A percentile compares a stretch with the other conserved stretches of the same genome.
These are phyloP conservation scores for Oidiodendron maius DNA, from an alignment of 495 filamentous ascomycete genomes.

Conservation along the genomic window DNA sequence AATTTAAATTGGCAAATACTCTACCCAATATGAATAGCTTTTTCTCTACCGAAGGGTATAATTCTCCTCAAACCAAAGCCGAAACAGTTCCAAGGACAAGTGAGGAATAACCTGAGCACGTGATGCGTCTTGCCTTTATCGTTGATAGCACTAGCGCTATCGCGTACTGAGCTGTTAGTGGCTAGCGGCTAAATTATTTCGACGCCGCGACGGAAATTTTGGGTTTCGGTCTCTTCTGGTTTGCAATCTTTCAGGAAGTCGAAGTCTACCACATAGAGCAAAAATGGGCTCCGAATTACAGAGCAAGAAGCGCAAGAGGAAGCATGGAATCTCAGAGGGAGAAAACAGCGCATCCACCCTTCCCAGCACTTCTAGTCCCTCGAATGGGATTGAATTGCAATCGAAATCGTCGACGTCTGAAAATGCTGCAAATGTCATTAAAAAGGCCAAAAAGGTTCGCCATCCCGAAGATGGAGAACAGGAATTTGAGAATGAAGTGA, in stretches of 20 bases:
- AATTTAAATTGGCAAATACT: no score
- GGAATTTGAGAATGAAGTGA: conserved; percentile 8
- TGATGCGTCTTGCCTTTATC: no score
- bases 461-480: conserved; percentile 15
- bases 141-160: conserved; percentile 13
- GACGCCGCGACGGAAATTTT: not conserved
- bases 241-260: not conserved
- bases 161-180: not conserved
- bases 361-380: not conserved
- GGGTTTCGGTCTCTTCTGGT: not conserved
- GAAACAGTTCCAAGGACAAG: no score
- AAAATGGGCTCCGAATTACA: conserved; percentile 25
- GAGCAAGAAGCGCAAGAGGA: conserved; percentile 26
- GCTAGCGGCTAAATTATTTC: not conserved
- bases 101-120: no score
- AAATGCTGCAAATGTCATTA: conserved; percentile 15
- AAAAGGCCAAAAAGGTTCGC: conserved; percentile 17
- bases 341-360: conserved; percentile 4
- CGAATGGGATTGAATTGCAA: conserved; percentile 1
- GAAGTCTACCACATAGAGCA: not conserved
- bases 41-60: no score
- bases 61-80: no score
- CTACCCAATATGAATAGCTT: no score
- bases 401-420: conserved; percentile 4
- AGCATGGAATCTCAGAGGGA: conserved; percentile 16